Evolutionary conservation across 306 rosid genomes (phyloP).

Genomic region (Fragaria ananassa): DNA sequence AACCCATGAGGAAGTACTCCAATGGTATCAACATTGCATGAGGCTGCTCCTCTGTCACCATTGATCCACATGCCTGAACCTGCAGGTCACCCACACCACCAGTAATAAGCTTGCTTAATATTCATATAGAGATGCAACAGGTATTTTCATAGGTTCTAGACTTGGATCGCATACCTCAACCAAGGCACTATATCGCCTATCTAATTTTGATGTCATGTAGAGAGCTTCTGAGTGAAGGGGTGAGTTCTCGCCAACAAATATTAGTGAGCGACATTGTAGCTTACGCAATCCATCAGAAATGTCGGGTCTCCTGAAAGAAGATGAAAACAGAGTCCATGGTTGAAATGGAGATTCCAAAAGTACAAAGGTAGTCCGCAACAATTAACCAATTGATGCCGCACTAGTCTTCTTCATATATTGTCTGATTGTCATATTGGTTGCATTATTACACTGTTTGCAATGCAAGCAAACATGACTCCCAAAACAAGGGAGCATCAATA

Average conservation of each 20-base stretch:
- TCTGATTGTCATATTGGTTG: background rate
- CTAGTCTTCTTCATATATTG: background rate
- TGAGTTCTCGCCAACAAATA: constrained; percentile 89
- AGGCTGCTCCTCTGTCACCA: constrained; percentile 99
- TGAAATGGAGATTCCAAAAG: constrained; percentile 8
- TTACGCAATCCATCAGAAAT: constrained; percentile 67
- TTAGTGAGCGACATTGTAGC: constrained; percentile 78
- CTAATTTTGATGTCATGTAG: constrained; percentile 78
- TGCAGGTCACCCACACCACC: constrained; percentile 32
- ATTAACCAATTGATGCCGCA: background rate
- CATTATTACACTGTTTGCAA: background rate
- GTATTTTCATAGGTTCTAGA: constrained; percentile 4
- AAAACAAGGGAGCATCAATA: background rate
- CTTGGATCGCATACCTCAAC: constrained; percentile 62
- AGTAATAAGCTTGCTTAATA: constrained; percentile 12
- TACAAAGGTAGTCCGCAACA: background rate
- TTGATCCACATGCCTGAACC: constrained; percentile 96
- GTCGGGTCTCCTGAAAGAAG: constrained; percentile 69
- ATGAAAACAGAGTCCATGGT: constrained; percentile 3
- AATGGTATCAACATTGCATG: constrained; percentile 94
- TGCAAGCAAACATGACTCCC: background rate
- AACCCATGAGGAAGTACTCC: constrained; percentile 92
- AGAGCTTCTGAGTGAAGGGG: constrained; percentile 79
- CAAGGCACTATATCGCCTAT: constrained; percentile 79
- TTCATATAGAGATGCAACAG: constrained; percentile 3